Base-by-base conservation (phyloP, 306 rosid species). In the Medicago arabica region DNA sequence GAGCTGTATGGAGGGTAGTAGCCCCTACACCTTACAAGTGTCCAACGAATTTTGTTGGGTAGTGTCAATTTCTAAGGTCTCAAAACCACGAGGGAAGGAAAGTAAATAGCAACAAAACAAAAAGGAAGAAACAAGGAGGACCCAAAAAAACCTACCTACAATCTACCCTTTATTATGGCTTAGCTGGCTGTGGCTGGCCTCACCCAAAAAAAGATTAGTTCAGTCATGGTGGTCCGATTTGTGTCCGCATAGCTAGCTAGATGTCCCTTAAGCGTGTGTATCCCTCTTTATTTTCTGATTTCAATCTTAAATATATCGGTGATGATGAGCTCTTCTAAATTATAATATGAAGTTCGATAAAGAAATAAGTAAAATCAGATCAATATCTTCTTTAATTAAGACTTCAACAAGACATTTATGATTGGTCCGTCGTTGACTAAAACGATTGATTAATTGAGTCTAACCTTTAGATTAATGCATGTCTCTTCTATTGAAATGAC, bases 141-240 rank as follows among this genome's bases (percentile, higher is more conserved):
- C 67, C 67, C 14, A 31, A 15, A 15, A 66, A 66, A 53, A 72
- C 73, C 75, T 63, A 76, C 64, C 78, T 44, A 41, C 23, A 4
- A 61, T 9, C 59, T 57, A 74, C 21, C 14, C 75, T 76, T 54
- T 72, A 7, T 66, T 49, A 31, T 71, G 2, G 70, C 58, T 75
- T 76, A 70, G 85, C 78, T 81, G 81, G 70, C 77, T 53, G 11
- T 40, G 25, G 59, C 36, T 70, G 82, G 38, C 38, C 44, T 73
- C 14, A 7, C 66, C 66, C 17, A 4, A 19, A 80, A 19, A 38
- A 10, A 13, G 9, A 53, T 19, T 69, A 39, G 67, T 46, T 69
- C 13, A 3, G 13, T 38, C n/a, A 16, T 49, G 16, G 60, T 71
- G 81, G 70, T 63, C 55, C 76, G 9, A 9, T 59, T 69, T 58